These are phyloP conservation scores for Populus trichocarpa DNA, from an alignment of 441 rosid genomes.

Conservation along the genomic window DNA sequence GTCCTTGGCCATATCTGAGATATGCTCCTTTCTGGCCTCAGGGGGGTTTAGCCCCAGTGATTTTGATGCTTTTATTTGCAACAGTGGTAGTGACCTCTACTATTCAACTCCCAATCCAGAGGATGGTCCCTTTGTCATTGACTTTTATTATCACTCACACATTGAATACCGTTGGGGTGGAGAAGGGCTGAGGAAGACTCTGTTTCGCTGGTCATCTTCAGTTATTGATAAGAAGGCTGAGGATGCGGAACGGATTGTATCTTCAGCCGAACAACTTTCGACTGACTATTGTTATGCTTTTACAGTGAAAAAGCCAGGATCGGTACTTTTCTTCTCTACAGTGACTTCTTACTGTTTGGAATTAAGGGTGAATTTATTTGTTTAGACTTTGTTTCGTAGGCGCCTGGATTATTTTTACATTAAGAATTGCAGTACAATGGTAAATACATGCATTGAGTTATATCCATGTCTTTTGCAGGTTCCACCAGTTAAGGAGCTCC, in stretches of 20 bases:
- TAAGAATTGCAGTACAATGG: not conserved
- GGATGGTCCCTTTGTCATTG: constrained; percentile 52
- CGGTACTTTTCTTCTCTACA: constrained; percentile 17
- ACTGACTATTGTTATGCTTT: constrained; percentile 31
- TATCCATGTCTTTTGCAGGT: constrained; percentile 41
- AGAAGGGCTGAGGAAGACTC: constrained; percentile 66
- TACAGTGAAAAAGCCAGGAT: constrained; percentile 20
- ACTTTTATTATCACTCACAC: constrained; percentile 82
- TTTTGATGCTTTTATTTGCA: constrained; percentile 88
- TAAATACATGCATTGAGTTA: not conserved
- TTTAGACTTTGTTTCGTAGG: not conserved
- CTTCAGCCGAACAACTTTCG: constrained; percentile 26
- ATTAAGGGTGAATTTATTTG: constrained; percentile 7
- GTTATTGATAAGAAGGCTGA: constrained; percentile 37
- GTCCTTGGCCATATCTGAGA: constrained; percentile 72
- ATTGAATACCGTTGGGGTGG: constrained; percentile 87
- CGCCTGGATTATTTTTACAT: constrained; percentile 2
- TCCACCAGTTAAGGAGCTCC: constrained; percentile 79
- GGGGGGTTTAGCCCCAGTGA: constrained; percentile 63
- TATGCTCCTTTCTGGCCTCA: constrained; percentile 53
- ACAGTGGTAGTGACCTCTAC: constrained; percentile 88
- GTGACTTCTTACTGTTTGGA: not conserved
- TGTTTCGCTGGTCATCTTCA: constrained; percentile 73
- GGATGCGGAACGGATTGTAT: constrained; percentile 36
- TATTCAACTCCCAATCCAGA: constrained; percentile 63